phyloP scores from a whole-genome alignment of 495 filamentous ascomycete species.

The Aspergillus leporis region DNA sequence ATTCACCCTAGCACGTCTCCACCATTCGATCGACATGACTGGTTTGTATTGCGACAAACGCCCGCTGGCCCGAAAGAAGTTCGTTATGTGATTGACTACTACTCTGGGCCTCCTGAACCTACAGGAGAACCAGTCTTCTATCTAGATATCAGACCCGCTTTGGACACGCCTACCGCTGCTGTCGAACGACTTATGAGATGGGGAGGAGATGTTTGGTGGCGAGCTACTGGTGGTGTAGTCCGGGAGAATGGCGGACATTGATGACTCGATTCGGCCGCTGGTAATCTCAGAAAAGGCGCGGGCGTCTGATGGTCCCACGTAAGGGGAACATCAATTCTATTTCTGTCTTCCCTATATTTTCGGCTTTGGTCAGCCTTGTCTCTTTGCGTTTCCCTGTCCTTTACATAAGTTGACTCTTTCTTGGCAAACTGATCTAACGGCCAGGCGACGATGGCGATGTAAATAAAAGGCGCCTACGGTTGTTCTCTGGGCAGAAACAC shows the following conservation, averaged over 20 bases:
- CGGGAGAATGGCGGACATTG: slow-evolving; percentile 41
- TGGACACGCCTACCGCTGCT: slow-evolving; percentile 79
- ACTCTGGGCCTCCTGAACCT: slow-evolving; percentile 81
- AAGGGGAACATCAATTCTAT: slow-evolving; percentile 4
- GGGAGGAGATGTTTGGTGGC: slow-evolving; percentile 93
- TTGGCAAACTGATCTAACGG: too few species aligned
- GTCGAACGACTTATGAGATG: slow-evolving; percentile 84
- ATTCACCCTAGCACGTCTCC: slow-evolving; percentile 60
- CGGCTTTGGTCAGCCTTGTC: not conserved
- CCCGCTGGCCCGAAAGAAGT: slow-evolving; percentile 69
- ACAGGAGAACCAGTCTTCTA: slow-evolving; percentile 95
- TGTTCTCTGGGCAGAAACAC: too few species aligned
- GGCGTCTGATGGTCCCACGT: slow-evolving; percentile 24
- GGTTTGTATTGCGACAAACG: slow-evolving; percentile 77
- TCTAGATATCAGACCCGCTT: slow-evolving; percentile 90
- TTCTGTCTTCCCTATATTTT: slow-evolving; percentile 13
- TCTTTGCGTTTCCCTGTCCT: not conserved
- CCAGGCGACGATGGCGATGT: too few species aligned
- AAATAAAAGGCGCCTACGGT: too few species aligned
- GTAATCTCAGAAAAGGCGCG: slow-evolving; percentile 19
- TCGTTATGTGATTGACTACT: slow-evolving; percentile 98
- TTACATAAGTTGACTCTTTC: not conserved
- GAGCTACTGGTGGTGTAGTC: slow-evolving; percentile 71
- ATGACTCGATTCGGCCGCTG: not conserved
- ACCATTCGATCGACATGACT: slow-evolving; percentile 98